These are phyloP conservation scores for Iris pallida DNA, from an alignment of 116 monocot species.

Conservation along the genomic window DNA sequence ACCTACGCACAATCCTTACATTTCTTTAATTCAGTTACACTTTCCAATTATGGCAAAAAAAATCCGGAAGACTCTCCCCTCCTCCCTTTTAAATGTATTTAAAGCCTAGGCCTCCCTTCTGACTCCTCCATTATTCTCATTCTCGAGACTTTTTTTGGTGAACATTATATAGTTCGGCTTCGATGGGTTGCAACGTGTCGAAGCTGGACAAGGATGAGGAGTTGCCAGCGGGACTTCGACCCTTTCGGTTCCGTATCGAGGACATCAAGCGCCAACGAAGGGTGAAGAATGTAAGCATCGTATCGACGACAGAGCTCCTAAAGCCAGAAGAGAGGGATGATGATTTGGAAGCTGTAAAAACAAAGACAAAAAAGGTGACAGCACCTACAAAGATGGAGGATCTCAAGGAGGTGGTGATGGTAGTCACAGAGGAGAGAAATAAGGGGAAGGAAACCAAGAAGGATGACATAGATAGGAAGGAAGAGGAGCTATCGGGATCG, in stretches of 20 bases:
- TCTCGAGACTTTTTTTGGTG: too few species aligned
- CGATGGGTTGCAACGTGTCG: slow-evolving; percentile 1
- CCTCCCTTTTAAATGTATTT: too few species aligned
- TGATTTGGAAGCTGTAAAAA: neutral
- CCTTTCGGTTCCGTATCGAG: neutral
- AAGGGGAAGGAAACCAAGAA: neutral
- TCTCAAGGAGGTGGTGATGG: neutral
- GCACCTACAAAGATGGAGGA: neutral
- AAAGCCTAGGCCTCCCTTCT: too few species aligned
- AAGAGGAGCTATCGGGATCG: neutral
- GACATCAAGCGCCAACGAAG: neutral
- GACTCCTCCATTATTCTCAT: too few species aligned
- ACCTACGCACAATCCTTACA: too few species aligned
- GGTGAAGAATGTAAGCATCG: neutral
- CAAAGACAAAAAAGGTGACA: neutral
- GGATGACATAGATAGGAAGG: neutral
- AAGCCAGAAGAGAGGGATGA: neutral
- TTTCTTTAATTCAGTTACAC: too few species aligned
- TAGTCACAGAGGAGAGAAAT: neutral
- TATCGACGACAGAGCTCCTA: slow-evolving; percentile 10
- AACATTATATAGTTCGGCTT: neutral
- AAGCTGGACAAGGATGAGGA: neutral
- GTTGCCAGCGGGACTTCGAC: neutral
- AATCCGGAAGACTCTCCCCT: too few species aligned
- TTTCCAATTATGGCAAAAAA: too few species aligned